Conservation (phyloP, 352 stramenopile genomes). For the Phytophthora brassicae region DNA sequence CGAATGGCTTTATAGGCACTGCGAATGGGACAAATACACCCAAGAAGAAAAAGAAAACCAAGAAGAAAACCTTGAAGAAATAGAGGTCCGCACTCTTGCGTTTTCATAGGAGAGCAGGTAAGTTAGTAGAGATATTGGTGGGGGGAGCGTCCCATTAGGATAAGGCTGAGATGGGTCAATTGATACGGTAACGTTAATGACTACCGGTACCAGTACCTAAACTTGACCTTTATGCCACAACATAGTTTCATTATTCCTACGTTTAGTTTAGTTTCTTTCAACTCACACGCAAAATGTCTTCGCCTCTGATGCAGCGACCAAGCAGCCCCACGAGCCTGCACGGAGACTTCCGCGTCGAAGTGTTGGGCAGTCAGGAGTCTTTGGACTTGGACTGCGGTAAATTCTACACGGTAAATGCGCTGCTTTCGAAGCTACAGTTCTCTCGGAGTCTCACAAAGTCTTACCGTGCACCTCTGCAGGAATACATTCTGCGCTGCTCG, state of each 20-base stretch:
- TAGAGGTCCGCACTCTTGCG: slow-evolving; percentile 31
- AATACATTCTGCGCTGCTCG: slow-evolving; percentile 83
- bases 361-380: slow-evolving; percentile 79
- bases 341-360: slow-evolving; percentile 68
- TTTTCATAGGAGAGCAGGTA: slow-evolving; percentile 19
- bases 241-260: neutral
- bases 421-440: neutral
- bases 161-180: too few relatives aligned
- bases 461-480: slow-evolving; percentile 31
- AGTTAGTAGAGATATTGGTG: slow-evolving; percentile 29
- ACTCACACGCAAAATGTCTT: slow-evolving; percentile 17
- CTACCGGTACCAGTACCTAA: too few relatives aligned
- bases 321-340: slow-evolving; percentile 40
- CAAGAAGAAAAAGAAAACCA: slow-evolving; percentile 56
- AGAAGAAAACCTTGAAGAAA: slow-evolving; percentile 49
- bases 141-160: slow-evolving; percentile 7
- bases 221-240: slow-evolving; percentile 4
- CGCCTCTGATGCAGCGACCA: slow-evolving; percentile 27
- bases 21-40: slow-evolving; percentile 35
- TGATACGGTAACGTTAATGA: too few relatives aligned
- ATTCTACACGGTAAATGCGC: slow-evolving; percentile 73
- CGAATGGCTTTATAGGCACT: slow-evolving; percentile 24
- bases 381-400: slow-evolving; percentile 84
- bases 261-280: neutral
- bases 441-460: neutral